These are phyloP conservation scores for Candida sithepensis DNA, from an alignment of 805 yeast genomes.

Conservation along the genomic window DNA sequence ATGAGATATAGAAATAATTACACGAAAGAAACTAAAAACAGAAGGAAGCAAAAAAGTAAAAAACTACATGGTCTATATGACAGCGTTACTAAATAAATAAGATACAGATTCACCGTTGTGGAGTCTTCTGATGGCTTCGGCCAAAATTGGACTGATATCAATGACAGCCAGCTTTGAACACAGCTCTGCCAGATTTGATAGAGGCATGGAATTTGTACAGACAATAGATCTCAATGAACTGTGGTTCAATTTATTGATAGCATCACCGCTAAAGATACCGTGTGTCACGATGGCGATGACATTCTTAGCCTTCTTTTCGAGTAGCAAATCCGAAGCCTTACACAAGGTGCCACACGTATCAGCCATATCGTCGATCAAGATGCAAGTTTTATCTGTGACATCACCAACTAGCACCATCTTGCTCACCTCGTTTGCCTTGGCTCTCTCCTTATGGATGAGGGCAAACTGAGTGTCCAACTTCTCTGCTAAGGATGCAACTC, in stretches of 20 bases:
- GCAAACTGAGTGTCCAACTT: slow-evolving; percentile 90
- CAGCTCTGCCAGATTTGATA: slow-evolving; percentile 52
- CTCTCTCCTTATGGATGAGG: slow-evolving; percentile 93
- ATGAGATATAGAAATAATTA: not conserved
- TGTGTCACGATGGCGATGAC: slow-evolving; percentile 95
- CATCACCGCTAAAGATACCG: slow-evolving; percentile 87
- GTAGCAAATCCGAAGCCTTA: slow-evolving; percentile 86
- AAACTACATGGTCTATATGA: slow-evolving; percentile 6
- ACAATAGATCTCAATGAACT: slow-evolving; percentile 70
- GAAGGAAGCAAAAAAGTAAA: not conserved
- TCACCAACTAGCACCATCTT: slow-evolving; percentile 96
- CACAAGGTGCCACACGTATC: slow-evolving; percentile 97
- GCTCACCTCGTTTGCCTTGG: slow-evolving; percentile 90
- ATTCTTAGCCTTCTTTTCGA: slow-evolving; percentile 74
- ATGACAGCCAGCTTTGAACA: slow-evolving; percentile 75
- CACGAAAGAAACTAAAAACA: not conserved
- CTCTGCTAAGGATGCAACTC: slow-evolving; percentile 94
- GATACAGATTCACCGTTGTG: slow-evolving; percentile 97
- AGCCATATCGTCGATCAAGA: slow-evolving; percentile 95
- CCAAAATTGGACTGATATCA: slow-evolving; percentile 82
- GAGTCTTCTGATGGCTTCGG: slow-evolving; percentile 90
- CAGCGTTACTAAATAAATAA: slow-evolving; percentile 72
- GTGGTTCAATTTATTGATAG: slow-evolving; percentile 65
- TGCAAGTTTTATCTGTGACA: slow-evolving; percentile 76
- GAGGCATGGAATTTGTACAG: slow-evolving; percentile 92